Evolutionary conservation across 495 filamentous ascomycete species (phyloP).

Genomic region (Hypoxylon intermedium): DNA sequence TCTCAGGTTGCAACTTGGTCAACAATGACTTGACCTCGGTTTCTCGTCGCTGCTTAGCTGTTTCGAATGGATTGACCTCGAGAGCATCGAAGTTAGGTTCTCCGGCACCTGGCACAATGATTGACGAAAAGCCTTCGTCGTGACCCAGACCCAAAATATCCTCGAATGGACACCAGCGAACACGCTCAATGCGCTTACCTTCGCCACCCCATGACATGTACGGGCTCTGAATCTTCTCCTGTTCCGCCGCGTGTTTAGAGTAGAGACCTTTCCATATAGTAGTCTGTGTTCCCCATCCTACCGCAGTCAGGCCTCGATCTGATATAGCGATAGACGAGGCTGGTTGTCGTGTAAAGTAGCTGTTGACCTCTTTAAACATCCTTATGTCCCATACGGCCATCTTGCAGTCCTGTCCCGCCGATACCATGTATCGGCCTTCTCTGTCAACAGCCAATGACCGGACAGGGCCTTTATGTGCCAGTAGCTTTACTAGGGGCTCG

Average conservation of each 20-base stretch:
- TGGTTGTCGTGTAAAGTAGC: constrained; percentile 84
- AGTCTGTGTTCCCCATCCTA: constrained; percentile 89
- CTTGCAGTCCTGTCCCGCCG: constrained; percentile 85
- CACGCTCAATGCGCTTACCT: constrained; percentile 77
- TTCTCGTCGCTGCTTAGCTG: constrained; percentile 88
- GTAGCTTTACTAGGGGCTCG: constrained; percentile 86
- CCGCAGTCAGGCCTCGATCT: constrained; percentile 83
- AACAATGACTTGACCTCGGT: constrained; percentile 86
- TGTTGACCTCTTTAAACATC: constrained; percentile 90
- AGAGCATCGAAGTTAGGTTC: constrained; percentile 96
- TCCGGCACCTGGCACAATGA: constrained; percentile 90
- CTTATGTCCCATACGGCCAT: constrained; percentile 98
- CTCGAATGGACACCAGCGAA: constrained; percentile 93
- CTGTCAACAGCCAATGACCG: constrained; percentile 84
- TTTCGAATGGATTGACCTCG: constrained; percentile 97
- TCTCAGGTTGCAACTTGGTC: constrained; percentile 93
- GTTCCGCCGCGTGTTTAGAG: constrained; percentile 66
- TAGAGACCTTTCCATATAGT: constrained; percentile 91
- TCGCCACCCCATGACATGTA: constrained; percentile 95
- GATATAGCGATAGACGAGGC: constrained; percentile 86
- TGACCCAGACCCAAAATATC: constrained; percentile 88
- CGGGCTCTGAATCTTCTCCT: constrained; percentile 82
- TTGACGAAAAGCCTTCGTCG: constrained; percentile 82
- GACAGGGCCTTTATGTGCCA: constrained; percentile 95
- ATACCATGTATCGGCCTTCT: constrained; percentile 93